A percentile compares a stretch with the other conserved stretches of the same genome.
Evolutionary conservation across 2,329 filamentous ascomycete species (phyloP).

Genomic region (Fusarium sp.): DNA sequence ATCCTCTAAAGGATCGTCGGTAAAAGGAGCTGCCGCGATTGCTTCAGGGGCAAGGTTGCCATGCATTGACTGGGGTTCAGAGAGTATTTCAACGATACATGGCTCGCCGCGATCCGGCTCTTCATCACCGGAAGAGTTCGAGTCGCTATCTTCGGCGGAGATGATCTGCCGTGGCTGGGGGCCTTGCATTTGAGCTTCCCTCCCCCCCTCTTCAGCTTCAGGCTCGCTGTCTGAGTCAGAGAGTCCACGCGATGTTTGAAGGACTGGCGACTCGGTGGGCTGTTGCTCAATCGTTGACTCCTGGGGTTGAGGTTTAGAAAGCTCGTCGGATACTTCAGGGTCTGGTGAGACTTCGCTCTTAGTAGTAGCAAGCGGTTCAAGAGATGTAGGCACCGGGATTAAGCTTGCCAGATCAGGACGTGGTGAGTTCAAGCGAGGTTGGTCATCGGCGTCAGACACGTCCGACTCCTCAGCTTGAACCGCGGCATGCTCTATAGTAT

Average conservation of each 20-base stretch:
- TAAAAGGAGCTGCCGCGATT: background rate
- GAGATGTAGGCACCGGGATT: background rate
- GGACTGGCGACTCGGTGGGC: background rate
- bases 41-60: background rate
- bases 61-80: background rate
- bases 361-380: background rate
- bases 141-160: background rate
- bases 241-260: background rate
- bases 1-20: background rate
- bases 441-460: constrained; percentile 7
- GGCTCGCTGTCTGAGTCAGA: constrained; percentile 24
- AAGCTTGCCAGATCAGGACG: background rate
- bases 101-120: background rate
- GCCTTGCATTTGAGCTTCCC: background rate
- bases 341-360: background rate
- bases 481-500: background rate
- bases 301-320: constrained; percentile 1
- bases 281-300: constrained; percentile 8
- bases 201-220: constrained; percentile 8
- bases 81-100: background rate
- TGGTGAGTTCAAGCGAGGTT: background rate
- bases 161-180: background rate
- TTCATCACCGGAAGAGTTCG: constrained; percentile 8
- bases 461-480: constrained; percentile 3
- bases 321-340: background rate